Base-by-base conservation (phyloP, 768 basidiomycete species). In the Kwoniella shandongensis region DNA sequence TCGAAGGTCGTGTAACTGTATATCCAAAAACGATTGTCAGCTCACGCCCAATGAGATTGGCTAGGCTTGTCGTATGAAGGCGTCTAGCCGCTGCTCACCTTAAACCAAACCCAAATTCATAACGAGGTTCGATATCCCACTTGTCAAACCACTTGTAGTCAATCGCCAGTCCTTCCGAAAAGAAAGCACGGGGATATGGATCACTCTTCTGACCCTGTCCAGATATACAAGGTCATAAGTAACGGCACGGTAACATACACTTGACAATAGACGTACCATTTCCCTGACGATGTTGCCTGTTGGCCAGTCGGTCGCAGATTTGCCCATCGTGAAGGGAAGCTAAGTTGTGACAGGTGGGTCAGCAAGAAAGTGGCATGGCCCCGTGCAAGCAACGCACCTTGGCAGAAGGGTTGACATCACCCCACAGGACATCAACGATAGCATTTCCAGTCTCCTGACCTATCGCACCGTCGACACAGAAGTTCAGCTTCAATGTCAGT, bases 141-240 rank as follows among this genome's bases (percentile, higher is more conserved):
- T 66, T 60, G 44, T 78, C 76, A 49, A 77, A 78, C 72, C 73
- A 77, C 51, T 75, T 70, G 57, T 77, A 74, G 46, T 74, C 77
- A 45, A 74, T 70, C 6, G 66, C 64, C 29, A 72, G 47, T 38
- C 72, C 69, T 55, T 78, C 77, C 10, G 67, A 57, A 52, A 76
- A 78, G 25, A 65, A 45, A 17, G 69, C 40, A 20, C 69, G 61
- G 13, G 76, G 75, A 32, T 65, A 62, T 4, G 38, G 29, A 18
- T 42, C 41, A 12, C 13, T 54, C 54, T 7, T 44, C 36, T 49
- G 36, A n/a, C 51, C 50, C 36, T 44, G 46, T 8, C 41, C 29
- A 25, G 4, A 32, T 13, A 7, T 23, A 20, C 17, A 18, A 45
- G 25, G 35, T 55, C n/a, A 18, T 47, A 18, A 47, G 29, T 23